phyloP scores from a whole-genome alignment of 2,329 filamentous ascomycete species.

The Ascochyta lentis region DNA sequence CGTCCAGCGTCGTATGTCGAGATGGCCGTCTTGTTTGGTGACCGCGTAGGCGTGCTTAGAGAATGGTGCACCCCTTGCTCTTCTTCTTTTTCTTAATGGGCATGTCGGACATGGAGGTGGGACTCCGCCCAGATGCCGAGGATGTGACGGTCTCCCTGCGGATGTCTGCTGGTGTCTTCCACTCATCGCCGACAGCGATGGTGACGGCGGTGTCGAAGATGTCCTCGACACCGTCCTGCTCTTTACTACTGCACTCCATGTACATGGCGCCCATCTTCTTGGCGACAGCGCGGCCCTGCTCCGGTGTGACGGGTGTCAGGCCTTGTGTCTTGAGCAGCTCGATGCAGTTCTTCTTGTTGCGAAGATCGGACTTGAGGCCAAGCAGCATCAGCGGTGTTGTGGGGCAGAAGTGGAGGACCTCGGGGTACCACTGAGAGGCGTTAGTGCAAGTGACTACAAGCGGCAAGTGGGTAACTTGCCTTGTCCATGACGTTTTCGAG shows the following conservation, averaged over 20 bases:
- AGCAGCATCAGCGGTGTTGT: conserved; percentile 95
- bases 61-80: conserved; percentile 49
- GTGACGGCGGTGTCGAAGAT: conserved; percentile 93
- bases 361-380: conserved; percentile 95
- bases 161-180: conserved; percentile 39
- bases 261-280: conserved; percentile 94
- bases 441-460: conserved; percentile 31
- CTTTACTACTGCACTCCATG: conserved; percentile 98
- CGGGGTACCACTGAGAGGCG: conserved; percentile 87
- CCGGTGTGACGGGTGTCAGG: conserved; percentile 88
- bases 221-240: conserved; percentile 94
- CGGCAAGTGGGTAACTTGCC: conserved; percentile 60
- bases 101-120: conserved; percentile 31
- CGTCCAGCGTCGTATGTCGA: conserved; percentile 50
- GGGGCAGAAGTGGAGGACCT: conserved; percentile 98
- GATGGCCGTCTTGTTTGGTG: conserved; percentile 30
- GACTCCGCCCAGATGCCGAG: conserved; percentile 26
- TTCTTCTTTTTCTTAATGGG: conserved; percentile 46
- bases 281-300: conserved; percentile 87
- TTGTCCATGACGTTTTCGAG: conserved; percentile 99
- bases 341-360: conserved; percentile 94
- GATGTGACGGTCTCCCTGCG: conserved; percentile 18
- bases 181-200: conserved; percentile 80
- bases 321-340: conserved; percentile 98
- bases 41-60: conserved; percentile 35